Conservation (phyloP, 2,329 filamentous ascomycete genomes). For the Xylariomycetidae sp. region DNA sequence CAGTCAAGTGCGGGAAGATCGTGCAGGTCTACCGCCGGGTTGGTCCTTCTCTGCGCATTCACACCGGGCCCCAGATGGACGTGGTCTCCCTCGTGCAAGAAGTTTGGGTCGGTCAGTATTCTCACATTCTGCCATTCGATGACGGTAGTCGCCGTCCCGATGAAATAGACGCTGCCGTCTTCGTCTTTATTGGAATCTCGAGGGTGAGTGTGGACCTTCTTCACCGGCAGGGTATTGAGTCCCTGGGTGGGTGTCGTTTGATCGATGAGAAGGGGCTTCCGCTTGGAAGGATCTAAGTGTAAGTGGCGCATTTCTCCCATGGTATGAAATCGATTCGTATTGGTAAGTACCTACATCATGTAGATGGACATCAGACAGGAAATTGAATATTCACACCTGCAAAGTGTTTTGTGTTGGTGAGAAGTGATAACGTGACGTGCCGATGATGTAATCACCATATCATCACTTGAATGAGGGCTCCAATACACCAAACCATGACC, state of each 20-base stretch:
- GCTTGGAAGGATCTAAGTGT: conserved; percentile 18
- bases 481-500: no score
- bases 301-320: conserved; percentile 20
- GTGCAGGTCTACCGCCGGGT: conserved; percentile 57
- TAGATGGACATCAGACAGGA: no score
- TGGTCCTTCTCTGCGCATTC: conserved; percentile 46
- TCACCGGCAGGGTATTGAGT: conserved; percentile 14
- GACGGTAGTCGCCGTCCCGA: conserved; percentile 53
- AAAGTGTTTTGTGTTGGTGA: no score
- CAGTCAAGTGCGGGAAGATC: conserved; percentile 55
- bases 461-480: no score
- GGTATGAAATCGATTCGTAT: no score
- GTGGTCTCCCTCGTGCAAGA: conserved; percentile 61
- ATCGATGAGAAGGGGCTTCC: conserved; percentile 25
- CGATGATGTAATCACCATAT: no score
- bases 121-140: conserved; percentile 49
- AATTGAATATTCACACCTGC: no score
- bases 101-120: conserved; percentile 58
- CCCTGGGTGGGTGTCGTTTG: conserved; percentile 14
- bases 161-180: conserved; percentile 46
- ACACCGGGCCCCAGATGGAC: conserved; percentile 64
- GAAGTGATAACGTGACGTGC: no score
- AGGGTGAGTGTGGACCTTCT: conserved; percentile 21
- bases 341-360: no score
- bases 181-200: conserved; percentile 16